A percentile compares a stretch with the other conserved stretches of the same genome.
phyloP scores from a whole-genome alignment of 257 asterid species.

The Solanum chiquidenum region DNA sequence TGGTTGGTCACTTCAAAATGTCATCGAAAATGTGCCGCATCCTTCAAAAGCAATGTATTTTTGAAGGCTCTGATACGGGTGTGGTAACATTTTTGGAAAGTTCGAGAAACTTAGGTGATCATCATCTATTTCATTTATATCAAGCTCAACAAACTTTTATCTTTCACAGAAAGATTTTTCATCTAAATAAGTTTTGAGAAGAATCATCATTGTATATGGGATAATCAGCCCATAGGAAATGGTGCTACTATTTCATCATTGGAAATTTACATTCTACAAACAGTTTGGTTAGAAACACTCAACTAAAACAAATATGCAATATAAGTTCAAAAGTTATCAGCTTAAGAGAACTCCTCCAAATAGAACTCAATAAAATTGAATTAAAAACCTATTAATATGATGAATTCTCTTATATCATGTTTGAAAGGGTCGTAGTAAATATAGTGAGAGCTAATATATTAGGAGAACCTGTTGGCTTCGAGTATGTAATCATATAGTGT shows the following conservation, averaged over 20 bases:
- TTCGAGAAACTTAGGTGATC: background rate
- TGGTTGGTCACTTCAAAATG: background rate
- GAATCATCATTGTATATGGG: background rate
- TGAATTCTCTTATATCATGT: background rate
- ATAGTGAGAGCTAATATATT: background rate
- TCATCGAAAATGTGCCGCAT: background rate
- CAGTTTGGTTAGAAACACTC: background rate
- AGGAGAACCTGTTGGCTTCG: conserved; percentile 75
- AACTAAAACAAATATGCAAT: background rate
- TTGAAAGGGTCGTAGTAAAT: background rate
- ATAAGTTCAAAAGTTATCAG: background rate
- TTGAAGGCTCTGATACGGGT: background rate
- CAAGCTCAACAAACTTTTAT: background rate
- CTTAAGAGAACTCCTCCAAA: background rate
- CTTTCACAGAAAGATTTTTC: background rate
- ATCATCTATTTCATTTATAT: background rate
- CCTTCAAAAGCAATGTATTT: background rate
- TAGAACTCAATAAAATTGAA: background rate
- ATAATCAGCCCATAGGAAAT: background rate
- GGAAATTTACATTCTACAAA: background rate
- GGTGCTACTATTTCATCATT: background rate
- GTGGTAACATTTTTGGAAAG: too few species aligned
- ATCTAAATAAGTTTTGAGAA: background rate
- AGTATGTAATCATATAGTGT: conserved; percentile 40
- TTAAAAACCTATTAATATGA: background rate